Evolutionary conservation across 495 filamentous ascomycete genomes (phyloP), one percentile per base, ranked within the genome.

Genomic region (Penicillium ucsense): DNA sequence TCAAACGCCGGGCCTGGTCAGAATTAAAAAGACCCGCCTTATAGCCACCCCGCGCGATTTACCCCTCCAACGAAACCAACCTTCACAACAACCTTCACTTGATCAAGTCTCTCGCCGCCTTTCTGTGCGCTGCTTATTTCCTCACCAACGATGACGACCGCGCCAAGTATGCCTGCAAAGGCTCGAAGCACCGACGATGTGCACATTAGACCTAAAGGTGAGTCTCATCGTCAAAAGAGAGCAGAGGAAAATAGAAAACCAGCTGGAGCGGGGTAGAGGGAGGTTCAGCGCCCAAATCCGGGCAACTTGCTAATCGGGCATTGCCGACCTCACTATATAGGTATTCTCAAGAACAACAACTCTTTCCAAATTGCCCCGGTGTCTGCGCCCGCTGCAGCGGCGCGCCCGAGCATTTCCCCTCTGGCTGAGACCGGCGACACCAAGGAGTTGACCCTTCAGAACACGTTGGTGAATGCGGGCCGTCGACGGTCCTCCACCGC

Each of bases 401-500:
- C 60, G 53, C 50, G 48, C 56, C 60, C 53, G 43, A 47, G 48
- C 42, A 46, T 70, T 52, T 54, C 63, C 42, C 39, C 59, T 5
- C 38, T 58, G n/a, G 38, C 60, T 4, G 64, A 67, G 35, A 42
- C 59, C 8, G 57, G 57, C 43, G 68, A 71, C 42, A 68, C 87
- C 48, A 89, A 94, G 62, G 92, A 98, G 48, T 71, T 96, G 46
- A 90, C 87, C 8, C 79, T 95, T 38, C 82, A 88, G 62, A 98
- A 98, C 68, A 98, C 92, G 8, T 79, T 95, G 50, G 78, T 86
- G 56, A 98, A 98, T 68, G 90, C 92, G 35, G 92, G 92, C 33
- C 88, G 83, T 47, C 88, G 92, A 38, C 85, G 86, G 40, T 88
- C 85, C 11, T 94, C 88, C 0, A 89, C 88, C 71, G 75, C 36